Percentiles rank a stretch among this genome's conserved stretches.
Evolutionary conservation across 441 rosid species (phyloP).

Genomic region (Adansonia gregorii): DNA sequence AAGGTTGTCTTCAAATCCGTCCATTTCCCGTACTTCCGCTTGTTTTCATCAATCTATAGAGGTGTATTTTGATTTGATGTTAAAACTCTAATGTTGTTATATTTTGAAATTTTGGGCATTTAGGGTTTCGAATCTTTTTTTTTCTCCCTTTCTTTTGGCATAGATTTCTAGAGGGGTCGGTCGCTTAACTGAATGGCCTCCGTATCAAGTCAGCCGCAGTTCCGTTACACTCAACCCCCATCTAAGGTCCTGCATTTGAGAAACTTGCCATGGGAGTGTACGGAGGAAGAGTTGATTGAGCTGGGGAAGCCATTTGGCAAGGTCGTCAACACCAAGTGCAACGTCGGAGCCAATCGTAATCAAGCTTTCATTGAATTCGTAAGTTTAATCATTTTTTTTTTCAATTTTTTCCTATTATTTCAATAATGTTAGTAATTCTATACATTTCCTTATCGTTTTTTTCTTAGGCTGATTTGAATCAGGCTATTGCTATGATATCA

Average conservation of each 20-base stretch:
- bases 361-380: slow-evolving; percentile 99
- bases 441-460: neutral
- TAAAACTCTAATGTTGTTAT: neutral
- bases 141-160: neutral
- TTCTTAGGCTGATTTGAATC: slow-evolving; percentile 81
- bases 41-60: neutral
- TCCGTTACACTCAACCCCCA: slow-evolving; percentile 96
- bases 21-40: neutral
- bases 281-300: slow-evolving; percentile 90
- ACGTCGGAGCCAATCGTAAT: slow-evolving; percentile 95
- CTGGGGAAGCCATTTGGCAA: slow-evolving; percentile 97
- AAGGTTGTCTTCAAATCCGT: neutral
- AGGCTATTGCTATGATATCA: slow-evolving; percentile 97
- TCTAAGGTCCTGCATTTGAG: slow-evolving; percentile 97
- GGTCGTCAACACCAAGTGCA: slow-evolving; percentile 97
- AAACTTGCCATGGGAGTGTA: slow-evolving; percentile 99
- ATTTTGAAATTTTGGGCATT: neutral
- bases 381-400: slow-evolving; percentile 35
- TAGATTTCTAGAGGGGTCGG: slow-evolving; percentile 21
- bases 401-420: neutral
- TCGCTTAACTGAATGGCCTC: slow-evolving; percentile 68
- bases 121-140: neutral
- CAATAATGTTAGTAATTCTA: neutral
- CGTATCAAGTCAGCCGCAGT: slow-evolving; percentile 95
- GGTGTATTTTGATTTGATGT: neutral